These are phyloP conservation scores for Juglanconis oblonga DNA, from an alignment of 2,329 filamentous ascomycete genomes.

Conservation along the genomic window DNA sequence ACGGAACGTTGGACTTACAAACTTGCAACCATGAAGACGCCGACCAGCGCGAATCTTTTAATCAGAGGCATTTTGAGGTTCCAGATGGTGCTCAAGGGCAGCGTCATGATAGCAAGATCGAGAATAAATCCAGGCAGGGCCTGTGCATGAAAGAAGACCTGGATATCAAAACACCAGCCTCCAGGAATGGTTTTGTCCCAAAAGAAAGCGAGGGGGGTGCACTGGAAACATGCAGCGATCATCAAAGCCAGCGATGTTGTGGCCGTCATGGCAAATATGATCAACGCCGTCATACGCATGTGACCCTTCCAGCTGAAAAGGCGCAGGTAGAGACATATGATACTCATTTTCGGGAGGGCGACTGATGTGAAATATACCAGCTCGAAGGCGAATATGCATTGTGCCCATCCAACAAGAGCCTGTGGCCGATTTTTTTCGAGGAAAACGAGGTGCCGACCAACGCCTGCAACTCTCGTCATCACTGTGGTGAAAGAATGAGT, in stretches of 20 bases:
- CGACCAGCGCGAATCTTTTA: constrained; percentile 25
- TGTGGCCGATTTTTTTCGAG: constrained; percentile 19
- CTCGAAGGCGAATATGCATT: constrained; percentile 26
- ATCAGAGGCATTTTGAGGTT: constrained; percentile 23
- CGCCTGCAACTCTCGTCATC: constrained; percentile 24
- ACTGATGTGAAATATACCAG: constrained; percentile 28
- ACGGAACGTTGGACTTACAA: constrained; percentile 20
- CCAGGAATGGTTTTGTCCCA: constrained; percentile 41
- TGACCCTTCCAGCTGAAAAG: constrained; percentile 26
- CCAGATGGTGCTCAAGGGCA: constrained; percentile 28
- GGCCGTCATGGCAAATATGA: constrained; percentile 21
- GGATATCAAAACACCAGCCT: constrained; percentile 33
- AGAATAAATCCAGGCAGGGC: constrained; percentile 24
- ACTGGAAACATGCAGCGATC: constrained; percentile 29
- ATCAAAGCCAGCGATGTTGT: constrained; percentile 24
- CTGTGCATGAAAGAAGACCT: constrained; percentile 26
- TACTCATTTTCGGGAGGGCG: constrained; percentile 27
- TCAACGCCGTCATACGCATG: constrained; percentile 20
- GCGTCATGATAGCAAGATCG: constrained; percentile 25
- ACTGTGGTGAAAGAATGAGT: constrained; percentile 15
- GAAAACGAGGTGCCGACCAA: constrained; percentile 23
- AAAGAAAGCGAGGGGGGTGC: constrained; percentile 38
- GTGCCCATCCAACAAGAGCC: constrained; percentile 22
- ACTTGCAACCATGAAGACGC: constrained; percentile 26
- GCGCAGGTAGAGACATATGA: constrained; percentile 29